Evolutionary conservation across 1,139 yeast genomes (phyloP).

Genomic region (Tardiomyces blankii): DNA sequence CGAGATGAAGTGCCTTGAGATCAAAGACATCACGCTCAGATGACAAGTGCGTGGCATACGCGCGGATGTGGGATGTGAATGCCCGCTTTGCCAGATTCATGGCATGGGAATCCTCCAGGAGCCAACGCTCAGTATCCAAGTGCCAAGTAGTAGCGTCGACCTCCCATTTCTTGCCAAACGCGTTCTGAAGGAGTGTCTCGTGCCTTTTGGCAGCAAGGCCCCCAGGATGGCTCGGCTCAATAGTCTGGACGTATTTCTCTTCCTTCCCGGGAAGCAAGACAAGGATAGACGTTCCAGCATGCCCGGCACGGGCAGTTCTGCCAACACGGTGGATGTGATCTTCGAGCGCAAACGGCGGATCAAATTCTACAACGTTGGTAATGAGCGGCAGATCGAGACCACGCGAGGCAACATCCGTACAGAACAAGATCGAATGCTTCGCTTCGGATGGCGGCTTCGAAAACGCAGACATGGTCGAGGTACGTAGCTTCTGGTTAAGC

Average conservation of each 20-base stretch:
- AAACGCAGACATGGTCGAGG: conserved; percentile 62
- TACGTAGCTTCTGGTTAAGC: conserved; percentile 68
- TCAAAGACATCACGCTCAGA: conserved; percentile 71
- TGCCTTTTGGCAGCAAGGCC: conserved; percentile 47
- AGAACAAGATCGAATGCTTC: conserved; percentile 58
- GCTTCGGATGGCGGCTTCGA: conserved; percentile 22
- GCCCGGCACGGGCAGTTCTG: conserved; percentile 90
- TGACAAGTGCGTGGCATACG: conserved; percentile 91
- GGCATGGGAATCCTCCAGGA: conserved; percentile 52
- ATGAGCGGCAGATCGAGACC: conserved; percentile 77
- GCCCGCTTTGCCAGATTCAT: conserved; percentile 63
- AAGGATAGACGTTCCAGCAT: conserved; percentile 59
- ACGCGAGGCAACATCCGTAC: conserved; percentile 91
- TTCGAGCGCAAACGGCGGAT: conserved; percentile 81
- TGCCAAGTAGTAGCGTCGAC: conserved; percentile 96
- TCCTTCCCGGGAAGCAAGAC: conserved; percentile 83
- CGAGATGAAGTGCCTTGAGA: conserved; percentile 73
- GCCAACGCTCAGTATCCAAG: conserved; percentile 77
- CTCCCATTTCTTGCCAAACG: conserved; percentile 75
- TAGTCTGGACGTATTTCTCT: conserved; percentile 62
- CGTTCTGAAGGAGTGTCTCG: conserved; percentile 39
- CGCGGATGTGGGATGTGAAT: conserved; percentile 81
- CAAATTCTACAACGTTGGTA: conserved; percentile 76
- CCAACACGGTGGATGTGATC: conserved; percentile 95
- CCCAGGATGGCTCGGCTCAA: conserved; percentile 51